A percentile compares a stretch with the other conserved stretches of the same genome.
phyloP scores from a whole-genome alignment of 1,284 basidiomycete species.

The Agroathelia rolfsii region DNA sequence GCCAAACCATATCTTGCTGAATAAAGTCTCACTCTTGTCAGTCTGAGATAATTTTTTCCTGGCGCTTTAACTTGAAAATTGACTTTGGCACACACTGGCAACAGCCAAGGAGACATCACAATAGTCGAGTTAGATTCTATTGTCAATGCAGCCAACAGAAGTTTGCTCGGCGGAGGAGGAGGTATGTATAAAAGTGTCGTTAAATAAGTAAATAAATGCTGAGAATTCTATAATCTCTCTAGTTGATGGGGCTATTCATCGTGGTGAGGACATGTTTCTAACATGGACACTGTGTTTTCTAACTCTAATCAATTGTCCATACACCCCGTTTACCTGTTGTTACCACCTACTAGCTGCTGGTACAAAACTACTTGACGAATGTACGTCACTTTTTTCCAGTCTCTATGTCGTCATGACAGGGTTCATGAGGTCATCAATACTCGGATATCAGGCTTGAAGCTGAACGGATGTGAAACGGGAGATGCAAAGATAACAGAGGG shows the following conservation, averaged over 20 bases:
- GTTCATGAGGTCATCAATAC: constrained; percentile 1
- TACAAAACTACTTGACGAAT: constrained; percentile 61
- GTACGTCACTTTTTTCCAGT: constrained; percentile 30
- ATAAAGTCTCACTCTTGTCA: constrained; percentile 53
- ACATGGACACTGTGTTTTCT: no score
- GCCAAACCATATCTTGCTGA: constrained; percentile 28
- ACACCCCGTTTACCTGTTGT: no score
- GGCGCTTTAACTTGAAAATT: no score
- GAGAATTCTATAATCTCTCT: no score
- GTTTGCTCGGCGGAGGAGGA: constrained; percentile 65
- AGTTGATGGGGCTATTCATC: constrained; percentile 86
- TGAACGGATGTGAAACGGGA: constrained; percentile 77
- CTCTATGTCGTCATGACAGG: constrained; percentile 6
- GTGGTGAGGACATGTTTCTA: no score
- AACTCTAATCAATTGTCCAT: no score
- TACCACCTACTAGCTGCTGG: no score
- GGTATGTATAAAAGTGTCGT: constrained; percentile 33
- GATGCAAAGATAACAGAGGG: constrained; percentile 77
- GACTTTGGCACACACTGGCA: no score
- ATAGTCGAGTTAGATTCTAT: constrained; percentile 65
- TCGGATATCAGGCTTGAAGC: constrained; percentile 54
- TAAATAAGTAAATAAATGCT: no score
- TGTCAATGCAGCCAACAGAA: constrained; percentile 82
- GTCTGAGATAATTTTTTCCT: constrained; percentile 22
- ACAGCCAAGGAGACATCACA: constrained; percentile 78